Evolutionary conservation across 257 asterid genomes (phyloP).

Genomic region (Eustoma russellianum): DNA sequence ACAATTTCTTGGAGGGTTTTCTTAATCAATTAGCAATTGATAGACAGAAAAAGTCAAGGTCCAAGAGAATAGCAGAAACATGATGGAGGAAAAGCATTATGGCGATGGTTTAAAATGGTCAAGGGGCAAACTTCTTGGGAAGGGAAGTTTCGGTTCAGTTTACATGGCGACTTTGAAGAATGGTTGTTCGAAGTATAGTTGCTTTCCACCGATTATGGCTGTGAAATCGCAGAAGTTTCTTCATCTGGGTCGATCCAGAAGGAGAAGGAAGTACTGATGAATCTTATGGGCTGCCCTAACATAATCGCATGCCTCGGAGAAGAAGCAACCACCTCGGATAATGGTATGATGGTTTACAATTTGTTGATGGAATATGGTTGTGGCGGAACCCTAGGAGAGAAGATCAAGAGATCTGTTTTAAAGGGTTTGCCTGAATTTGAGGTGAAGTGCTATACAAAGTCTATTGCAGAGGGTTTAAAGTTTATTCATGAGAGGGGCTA

Average conservation of each 20-base stretch:
- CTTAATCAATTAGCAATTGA: no score
- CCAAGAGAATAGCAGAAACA: not conserved
- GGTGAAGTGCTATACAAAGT: constrained; percentile 6
- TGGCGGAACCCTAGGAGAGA: constrained; percentile 8
- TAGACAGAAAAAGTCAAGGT: no score
- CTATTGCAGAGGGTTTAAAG: constrained; percentile 6
- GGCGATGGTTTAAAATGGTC: constrained; percentile 14
- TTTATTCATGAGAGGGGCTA: constrained; percentile 8
- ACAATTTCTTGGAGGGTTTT: no score
- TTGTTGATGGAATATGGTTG: constrained; percentile 10
- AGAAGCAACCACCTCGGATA: constrained; percentile 4
- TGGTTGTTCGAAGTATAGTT: not conserved
- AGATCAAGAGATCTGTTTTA: not conserved
- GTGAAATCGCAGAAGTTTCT: constrained; percentile 17
- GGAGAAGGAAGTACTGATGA: constrained; percentile 3
- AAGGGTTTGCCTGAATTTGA: constrained; percentile 14
- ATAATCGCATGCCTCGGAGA: constrained; percentile 6
- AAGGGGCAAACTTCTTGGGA: constrained; percentile 11
- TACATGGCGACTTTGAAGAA: constrained; percentile 10
- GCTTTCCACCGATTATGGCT: constrained; percentile 8
- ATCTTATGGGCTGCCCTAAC: constrained; percentile 5
- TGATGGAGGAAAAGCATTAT: constrained; percentile 11
- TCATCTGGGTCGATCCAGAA: not conserved
- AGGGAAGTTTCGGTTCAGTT: constrained; percentile 12
- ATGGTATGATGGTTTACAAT: constrained; percentile 9